Evolutionary conservation across 148 eudicot genomes (phyloP), one percentile per base, ranked within the genome.

Genomic region (Mesembryanthemum crystallinum): DNA sequence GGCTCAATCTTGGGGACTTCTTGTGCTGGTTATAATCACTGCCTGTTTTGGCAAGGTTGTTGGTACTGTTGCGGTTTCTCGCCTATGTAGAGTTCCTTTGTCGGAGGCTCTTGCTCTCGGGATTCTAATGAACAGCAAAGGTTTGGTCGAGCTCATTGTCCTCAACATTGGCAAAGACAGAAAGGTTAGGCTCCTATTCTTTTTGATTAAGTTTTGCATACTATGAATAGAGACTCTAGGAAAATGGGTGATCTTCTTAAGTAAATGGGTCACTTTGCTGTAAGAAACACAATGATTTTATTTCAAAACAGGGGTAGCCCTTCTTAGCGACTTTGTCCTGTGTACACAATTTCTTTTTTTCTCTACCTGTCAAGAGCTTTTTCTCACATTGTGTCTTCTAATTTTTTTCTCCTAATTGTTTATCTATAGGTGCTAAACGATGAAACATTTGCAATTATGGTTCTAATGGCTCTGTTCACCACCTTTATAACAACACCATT

Each of bases 381-480:
- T n/a, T n/a, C n/a, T n/a, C n/a, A n/a, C n/a, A n/a, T n/a, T n/a
- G n/a, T n/a, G n/a, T n/a, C n/a, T n/a, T n/a, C n/a, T n/a, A n/a
- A n/a, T n/a, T n/a, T n/a, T n/a, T n/a, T n/a, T n/a, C n/a, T n/a
- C n/a, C n/a, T n/a, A n/a, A n/a, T n/a, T n/a, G n/a, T 64, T n/a
- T 67, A 32, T 25, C n/a, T 27, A 23, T 23, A 92, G 97, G 97
- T 92, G 24, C 76, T 92, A 59, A 90, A 92, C 73, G 97, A 92
- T 73, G 88, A 92, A 78, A 89, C 97, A 25, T 92, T 92, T 82
- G 89, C 97, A 25, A 92, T 92, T 25, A 78, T 92, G 88, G 91
- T 92, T 73, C 58, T 89, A 69, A 92, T 92, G 97, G 92, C 94
- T 21, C 74, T 90, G 18, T 87, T 92, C 84, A 92, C 97, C 10